phyloP scores from a whole-genome alignment of 1,284 basidiomycete species.

The Austroboletus novae-zelandiae region DNA sequence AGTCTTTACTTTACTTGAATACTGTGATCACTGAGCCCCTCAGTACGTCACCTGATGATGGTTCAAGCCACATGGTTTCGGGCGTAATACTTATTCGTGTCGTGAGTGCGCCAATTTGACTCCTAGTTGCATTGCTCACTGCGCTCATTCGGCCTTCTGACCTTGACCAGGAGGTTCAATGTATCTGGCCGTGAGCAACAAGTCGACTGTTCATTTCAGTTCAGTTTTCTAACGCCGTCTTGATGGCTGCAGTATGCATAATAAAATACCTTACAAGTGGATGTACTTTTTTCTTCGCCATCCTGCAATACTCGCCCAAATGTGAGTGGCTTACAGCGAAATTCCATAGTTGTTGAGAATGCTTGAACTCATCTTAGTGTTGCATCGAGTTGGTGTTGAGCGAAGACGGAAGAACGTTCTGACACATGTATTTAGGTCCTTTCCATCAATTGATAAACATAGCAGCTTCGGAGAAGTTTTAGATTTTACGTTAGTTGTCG shows the following conservation, averaged over 20 bases:
- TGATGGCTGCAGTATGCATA: conserved; percentile 15
- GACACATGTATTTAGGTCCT: too few species aligned
- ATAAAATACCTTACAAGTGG: conserved; percentile 20
- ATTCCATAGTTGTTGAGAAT: not conserved
- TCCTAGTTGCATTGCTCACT: not conserved
- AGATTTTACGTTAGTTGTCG: too few species aligned
- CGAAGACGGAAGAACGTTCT: too few species aligned
- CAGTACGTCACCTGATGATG: too few species aligned
- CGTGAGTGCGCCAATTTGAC: not conserved
- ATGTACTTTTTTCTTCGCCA: conserved; percentile 23
- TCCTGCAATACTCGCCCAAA: conserved; percentile 5
- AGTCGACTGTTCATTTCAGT: not conserved
- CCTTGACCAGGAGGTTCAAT: not conserved
- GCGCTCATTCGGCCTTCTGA: not conserved
- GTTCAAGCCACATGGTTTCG: too few species aligned
- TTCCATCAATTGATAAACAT: too few species aligned
- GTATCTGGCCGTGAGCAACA: conserved; percentile 10
- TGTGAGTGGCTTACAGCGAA: conserved; percentile 3
- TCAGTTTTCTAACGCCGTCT: not conserved
- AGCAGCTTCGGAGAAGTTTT: too few species aligned
- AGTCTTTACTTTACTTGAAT: too few species aligned
- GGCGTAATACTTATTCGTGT: not conserved
- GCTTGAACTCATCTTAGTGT: conserved; percentile 4
- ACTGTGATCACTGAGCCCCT: too few species aligned
- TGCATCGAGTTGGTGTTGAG: too few species aligned